Base-by-base conservation (phyloP, 306 rosid species). In the Mimosa pudica region DNA sequence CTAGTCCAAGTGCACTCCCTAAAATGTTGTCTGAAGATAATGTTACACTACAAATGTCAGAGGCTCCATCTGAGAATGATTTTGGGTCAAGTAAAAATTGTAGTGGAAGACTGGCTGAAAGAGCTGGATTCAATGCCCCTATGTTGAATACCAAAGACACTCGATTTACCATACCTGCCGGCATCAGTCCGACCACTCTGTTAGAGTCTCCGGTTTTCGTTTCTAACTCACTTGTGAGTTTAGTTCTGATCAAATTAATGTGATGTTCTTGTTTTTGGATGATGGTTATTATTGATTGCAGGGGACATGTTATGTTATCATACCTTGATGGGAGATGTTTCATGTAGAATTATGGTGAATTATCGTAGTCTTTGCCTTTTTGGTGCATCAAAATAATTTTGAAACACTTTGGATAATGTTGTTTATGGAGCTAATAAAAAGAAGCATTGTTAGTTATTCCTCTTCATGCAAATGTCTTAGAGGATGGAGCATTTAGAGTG, bases 101-200 rank as follows among this genome's bases (percentile, higher is more conserved):
- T 57, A 89, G 85, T 64, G 98, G 92, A 74, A 88, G 98, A 81
- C 89, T 92, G 38, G 98, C 98, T 58, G 97, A 97, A 57, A 84
- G 98, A 81, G 91, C 97, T 68, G 98, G 98, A 55, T 94, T 94
- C 79, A 94, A 94, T 85, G 98, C 98, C 72, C 98, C 98, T 0
- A 89, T 92, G 87, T 83, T 94, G 89, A 94, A 89, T 74, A 94
- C 98, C 3, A 89, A 94, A 72, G 71, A 90, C 87, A 91, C 98
- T 84, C 91, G 89, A 87, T 80, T 92, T 71, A 89, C 97, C 44
- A 88, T 94, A 77, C 97, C 98, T 1, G 95, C 97, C 69, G 98
- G 98, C 82, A 93, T 94, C 75, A 94, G 98, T 88, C 98, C 98
- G 48, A 92, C 97, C 73, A 88, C 97, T 55, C 89, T 94, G 82